Percentiles rank a stretch among this genome's conserved stretches.
phyloP scores from a whole-genome alignment of 805 yeast species.

The Nematodospora valgi region DNA sequence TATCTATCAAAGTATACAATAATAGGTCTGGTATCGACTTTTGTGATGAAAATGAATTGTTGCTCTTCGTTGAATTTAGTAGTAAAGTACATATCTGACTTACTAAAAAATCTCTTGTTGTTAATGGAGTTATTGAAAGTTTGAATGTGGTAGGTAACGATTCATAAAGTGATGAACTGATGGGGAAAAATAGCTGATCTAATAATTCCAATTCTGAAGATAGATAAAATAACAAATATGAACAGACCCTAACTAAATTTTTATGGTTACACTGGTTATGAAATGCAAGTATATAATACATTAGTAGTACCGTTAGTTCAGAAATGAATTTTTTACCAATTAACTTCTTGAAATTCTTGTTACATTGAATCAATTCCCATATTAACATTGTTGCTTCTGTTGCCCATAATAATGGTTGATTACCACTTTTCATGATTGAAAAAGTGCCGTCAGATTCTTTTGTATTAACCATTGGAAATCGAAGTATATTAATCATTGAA shows the following conservation, averaged over 20 bases:
- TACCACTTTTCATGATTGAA: slow-evolving; percentile 7
- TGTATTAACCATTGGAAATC: slow-evolving; percentile 37
- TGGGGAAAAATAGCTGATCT: slow-evolving; percentile 41
- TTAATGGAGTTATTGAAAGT: slow-evolving; percentile 38
- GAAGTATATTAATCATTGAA: slow-evolving; percentile 46
- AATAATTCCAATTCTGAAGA: slow-evolving; percentile 36
- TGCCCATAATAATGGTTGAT: slow-evolving; percentile 41
- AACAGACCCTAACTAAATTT: slow-evolving; percentile 46
- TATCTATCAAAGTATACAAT: slow-evolving; percentile 52
- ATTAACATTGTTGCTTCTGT: slow-evolving; percentile 58
- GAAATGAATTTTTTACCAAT: slow-evolving; percentile 42
- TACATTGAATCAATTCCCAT: slow-evolving; percentile 79
- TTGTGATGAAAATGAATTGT: slow-evolving; percentile 6
- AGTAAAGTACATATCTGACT: slow-evolving; percentile 49
- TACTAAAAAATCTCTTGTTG: slow-evolving; percentile 63
- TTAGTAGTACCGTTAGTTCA: slow-evolving; percentile 51
- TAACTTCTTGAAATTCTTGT: slow-evolving; percentile 48
- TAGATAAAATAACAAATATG: slow-evolving; percentile 51
- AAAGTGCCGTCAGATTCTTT: slow-evolving; percentile 13
- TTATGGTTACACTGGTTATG: slow-evolving; percentile 28
- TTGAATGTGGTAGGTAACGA: slow-evolving; percentile 53
- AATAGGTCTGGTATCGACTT: slow-evolving; percentile 27
- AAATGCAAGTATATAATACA: slow-evolving; percentile 56
- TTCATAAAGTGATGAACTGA: slow-evolving; percentile 42
- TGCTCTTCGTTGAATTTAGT: slow-evolving; percentile 11